A percentile compares a stretch with the other conserved stretches of the same genome.
These are phyloP conservation scores for Talaromyces liani DNA, from an alignment of 495 filamentous ascomycete genomes.

Conservation along the genomic window DNA sequence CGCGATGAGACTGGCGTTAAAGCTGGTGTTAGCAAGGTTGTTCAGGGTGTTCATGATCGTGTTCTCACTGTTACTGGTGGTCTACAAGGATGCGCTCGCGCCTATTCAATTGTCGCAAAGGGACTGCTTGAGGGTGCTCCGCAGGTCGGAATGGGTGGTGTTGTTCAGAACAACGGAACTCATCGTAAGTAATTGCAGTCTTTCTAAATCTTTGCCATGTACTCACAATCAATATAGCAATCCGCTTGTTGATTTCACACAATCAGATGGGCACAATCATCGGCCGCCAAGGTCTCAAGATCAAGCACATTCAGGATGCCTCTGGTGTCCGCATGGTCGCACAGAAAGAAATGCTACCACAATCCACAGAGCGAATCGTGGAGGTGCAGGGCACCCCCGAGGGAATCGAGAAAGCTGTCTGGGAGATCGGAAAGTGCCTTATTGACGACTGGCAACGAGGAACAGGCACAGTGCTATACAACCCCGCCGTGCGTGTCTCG, in stretches of 20 bases:
- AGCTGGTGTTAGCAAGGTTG: slow-evolving; percentile 97
- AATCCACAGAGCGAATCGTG: slow-evolving; percentile 97
- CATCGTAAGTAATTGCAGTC: slow-evolving; percentile 64
- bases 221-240: slow-evolving; percentile 46
- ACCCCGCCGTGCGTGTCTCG: slow-evolving; percentile 82
- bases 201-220: not conserved
- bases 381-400: slow-evolving; percentile 91
- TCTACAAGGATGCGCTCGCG: slow-evolving; percentile 76
- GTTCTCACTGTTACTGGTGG: slow-evolving; percentile 90
- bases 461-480: slow-evolving; percentile 93
- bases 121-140: slow-evolving; percentile 88
- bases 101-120: slow-evolving; percentile 88
- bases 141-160: slow-evolving; percentile 87
- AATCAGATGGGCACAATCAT: slow-evolving; percentile 99
- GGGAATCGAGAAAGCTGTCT: slow-evolving; percentile 88
- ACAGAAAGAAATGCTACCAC: slow-evolving; percentile 98
- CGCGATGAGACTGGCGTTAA: slow-evolving; percentile 96
- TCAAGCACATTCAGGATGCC: slow-evolving; percentile 97
- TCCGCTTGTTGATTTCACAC: slow-evolving; percentile 96
- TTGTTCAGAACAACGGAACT: slow-evolving; percentile 76
- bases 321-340: slow-evolving; percentile 98
- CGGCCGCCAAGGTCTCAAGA: slow-evolving; percentile 90
- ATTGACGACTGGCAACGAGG: slow-evolving; percentile 97
- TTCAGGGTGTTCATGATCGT: slow-evolving; percentile 92
- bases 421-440: slow-evolving; percentile 98